phyloP scores from a whole-genome alignment of 306 rosid genomes.

The apple (Malus domestica) region ASM211411v1 NC_041802.1:21201001-21201500 shows the following conservation, averaged over 20 bases:
- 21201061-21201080: slow-evolving; percentile 87
- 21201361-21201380: not conserved
- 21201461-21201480: not conserved
- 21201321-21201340: not conserved
- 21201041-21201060: slow-evolving; percentile 92
- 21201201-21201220: not conserved
- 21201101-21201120: slow-evolving; percentile 99
- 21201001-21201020: slow-evolving; percentile 86
- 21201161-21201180: not conserved
- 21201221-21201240: too few species aligned
- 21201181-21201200: not conserved
- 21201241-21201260: not conserved
- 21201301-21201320: not conserved
- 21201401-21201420: not conserved
- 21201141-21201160: slow-evolving; percentile 24
- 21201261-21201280: not conserved
- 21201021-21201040: slow-evolving; percentile 95
- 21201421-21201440: not conserved
- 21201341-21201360: not conserved
- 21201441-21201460: not conserved
- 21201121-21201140: slow-evolving; percentile 94
- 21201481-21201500: not conserved
- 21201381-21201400: not conserved
- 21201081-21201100: slow-evolving; percentile 84
- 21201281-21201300: not conserved